These are phyloP conservation scores for Chlamydomonas sp. DNA, from an alignment of 139 green algal species.

Conservation along the genomic window DNA sequence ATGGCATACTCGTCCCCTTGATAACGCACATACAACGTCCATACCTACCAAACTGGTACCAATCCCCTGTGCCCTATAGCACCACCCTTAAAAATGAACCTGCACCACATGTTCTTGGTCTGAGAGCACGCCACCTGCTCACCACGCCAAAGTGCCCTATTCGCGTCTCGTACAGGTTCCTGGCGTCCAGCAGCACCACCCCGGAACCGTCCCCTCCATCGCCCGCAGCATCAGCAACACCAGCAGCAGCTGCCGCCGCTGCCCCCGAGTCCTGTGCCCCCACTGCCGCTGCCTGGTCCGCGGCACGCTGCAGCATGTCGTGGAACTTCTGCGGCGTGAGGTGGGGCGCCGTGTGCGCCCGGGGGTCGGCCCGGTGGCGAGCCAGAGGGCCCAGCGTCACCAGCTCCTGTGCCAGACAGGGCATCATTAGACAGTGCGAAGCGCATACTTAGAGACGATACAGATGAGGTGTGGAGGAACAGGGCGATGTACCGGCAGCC, in stretches of 20 bases:
- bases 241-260: background rate
- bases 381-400: conserved; percentile 60
- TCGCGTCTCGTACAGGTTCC: conserved; percentile 84
- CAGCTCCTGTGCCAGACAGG: conserved; percentile 61
- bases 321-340: conserved; percentile 70
- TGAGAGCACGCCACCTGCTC: background rate
- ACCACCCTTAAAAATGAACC: no score
- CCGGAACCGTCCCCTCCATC: no score
- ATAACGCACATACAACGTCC: no score
- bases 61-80: no score
- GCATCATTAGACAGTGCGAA: conserved; percentile 2
- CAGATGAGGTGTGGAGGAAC: no score
- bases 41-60: no score
- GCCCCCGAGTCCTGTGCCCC: background rate
- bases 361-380: conserved; percentile 30
- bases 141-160: conserved; percentile 68
- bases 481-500: no score
- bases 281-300: background rate
- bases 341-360: conserved; percentile 45
- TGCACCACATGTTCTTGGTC: no score
- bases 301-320: conserved; percentile 43
- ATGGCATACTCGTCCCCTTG: no score
- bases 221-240: no score
- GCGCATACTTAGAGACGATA: background rate
- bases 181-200: conserved; percentile 77